Conservation (phyloP, 495 filamentous ascomycete genomes). For the Daldinia vernicosa region DNA sequence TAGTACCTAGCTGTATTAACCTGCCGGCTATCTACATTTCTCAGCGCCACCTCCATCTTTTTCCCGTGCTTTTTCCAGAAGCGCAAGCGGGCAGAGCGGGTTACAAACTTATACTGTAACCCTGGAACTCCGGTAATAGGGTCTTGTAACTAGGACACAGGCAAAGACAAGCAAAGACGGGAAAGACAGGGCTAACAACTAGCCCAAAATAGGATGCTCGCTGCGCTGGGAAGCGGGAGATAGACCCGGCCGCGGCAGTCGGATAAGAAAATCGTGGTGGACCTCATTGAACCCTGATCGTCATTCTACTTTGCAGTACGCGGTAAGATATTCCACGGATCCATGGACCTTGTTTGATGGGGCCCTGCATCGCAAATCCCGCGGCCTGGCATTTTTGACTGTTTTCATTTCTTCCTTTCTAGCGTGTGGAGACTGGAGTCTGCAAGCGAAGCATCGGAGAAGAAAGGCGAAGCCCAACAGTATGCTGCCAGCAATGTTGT, state of each 20-base stretch:
- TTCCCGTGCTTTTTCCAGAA: conserved; percentile 15
- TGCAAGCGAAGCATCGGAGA: conserved; percentile 33
- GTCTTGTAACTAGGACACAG: conserved; percentile 32
- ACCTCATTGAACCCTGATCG: conserved; percentile 41
- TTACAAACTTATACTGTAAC: conserved; percentile 39
- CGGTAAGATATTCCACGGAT: conserved; percentile 25
- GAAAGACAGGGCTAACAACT: conserved; percentile 1
- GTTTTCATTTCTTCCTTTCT: conserved; percentile 11
- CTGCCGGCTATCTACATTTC: conserved; percentile 17
- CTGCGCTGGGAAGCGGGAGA: conserved; percentile 34
- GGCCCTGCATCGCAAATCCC: conserved; percentile 38
- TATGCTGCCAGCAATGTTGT: conserved; percentile 38
- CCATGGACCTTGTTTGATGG: conserved; percentile 39
- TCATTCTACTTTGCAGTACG: conserved; percentile 20
- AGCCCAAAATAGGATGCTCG: neutral
- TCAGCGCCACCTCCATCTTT: neutral
- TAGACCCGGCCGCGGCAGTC: conserved; percentile 43
- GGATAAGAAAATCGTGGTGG: conserved; percentile 32
- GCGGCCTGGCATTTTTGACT: conserved; percentile 25
- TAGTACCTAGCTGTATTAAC: conserved; percentile 17
- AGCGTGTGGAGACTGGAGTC: conserved; percentile 26
- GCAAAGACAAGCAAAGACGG: neutral
- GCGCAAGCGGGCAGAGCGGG: conserved; percentile 24
- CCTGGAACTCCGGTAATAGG: conserved; percentile 11
- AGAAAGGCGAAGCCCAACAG: conserved; percentile 33